Evolutionary conservation across 495 filamentous ascomycete genomes (phyloP), one percentile per base, ranked within the genome.

Genomic region (Neurospora africana): DNA sequence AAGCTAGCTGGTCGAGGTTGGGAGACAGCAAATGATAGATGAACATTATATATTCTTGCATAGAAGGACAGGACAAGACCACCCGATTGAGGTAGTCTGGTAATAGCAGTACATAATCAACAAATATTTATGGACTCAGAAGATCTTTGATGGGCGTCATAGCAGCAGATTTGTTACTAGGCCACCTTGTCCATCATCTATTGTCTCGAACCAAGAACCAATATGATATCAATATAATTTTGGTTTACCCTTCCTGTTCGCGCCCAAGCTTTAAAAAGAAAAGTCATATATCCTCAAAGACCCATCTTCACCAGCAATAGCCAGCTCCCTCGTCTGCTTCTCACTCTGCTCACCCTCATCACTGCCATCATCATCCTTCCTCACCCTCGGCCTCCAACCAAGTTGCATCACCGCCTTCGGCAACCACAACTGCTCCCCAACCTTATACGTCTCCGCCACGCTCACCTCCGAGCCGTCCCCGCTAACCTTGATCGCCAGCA

Each of bases 241-340:
- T 43, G 39, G 23, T 68, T 15, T 74, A 38, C 15, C 23, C 65
- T 17, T 53, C 30, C 33, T 23, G n/a, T 7, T 44, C 36, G 21
- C 0, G 3, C 36, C 17, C 7, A 13, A 39, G 6, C 15, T 68
- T 38, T 75, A 71, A 5, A 71, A 23, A n/a, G 80, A 80, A 70
- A 93, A 80, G 44, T 81, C 82, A 81, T 92, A 92, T 79, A 97
- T 85, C 73, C 93, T 86, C 40, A 93, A 83, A 68, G 93, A 94
- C 65, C 86, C 87, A 80, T 98, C 94, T 78, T 95, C 93, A 72
- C 93, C 94, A 47, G 91, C 90, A 72, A 96, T 86, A 8, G 92
- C 93, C 74, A 96, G 82, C 78, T 92, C 87, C 65, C 81, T 83
- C 68, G 43, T 70, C 21, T 68, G 17, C n/a, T 74, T 71, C 17